phyloP scores from a whole-genome alignment of 805 yeast species.

The Ogataea thermomethanolica region DNA sequence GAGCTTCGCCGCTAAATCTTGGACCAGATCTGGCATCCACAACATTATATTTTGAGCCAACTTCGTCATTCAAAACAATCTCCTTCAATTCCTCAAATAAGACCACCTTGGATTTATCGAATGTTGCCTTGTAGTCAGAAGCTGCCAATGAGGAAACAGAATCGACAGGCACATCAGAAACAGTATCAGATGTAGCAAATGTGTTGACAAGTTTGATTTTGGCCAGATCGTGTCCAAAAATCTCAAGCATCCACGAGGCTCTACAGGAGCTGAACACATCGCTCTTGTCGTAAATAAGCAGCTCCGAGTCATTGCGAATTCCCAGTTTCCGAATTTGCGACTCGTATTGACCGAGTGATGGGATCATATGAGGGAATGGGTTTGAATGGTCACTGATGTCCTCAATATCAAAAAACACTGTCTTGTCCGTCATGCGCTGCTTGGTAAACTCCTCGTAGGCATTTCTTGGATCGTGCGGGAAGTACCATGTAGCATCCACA shows the following conservation, averaged over 20 bases:
- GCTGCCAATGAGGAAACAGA: conserved; percentile 18
- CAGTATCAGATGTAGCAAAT: conserved; percentile 38
- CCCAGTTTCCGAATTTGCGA: conserved; percentile 54
- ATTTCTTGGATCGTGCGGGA: conserved; percentile 68
- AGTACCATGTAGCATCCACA: conserved; percentile 88
- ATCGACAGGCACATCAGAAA: neutral
- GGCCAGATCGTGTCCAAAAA: conserved; percentile 64
- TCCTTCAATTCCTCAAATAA: conserved; percentile 62
- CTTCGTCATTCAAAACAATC: conserved; percentile 48
- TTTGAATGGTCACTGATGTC: conserved; percentile 55
- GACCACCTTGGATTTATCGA: conserved; percentile 50
- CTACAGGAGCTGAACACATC: conserved; percentile 89
- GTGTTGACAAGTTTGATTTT: conserved; percentile 68
- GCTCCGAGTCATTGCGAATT: conserved; percentile 47
- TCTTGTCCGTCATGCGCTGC: conserved; percentile 54
- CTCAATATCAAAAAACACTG: conserved; percentile 80
- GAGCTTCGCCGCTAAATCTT: conserved; percentile 73
- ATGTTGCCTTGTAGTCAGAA: conserved; percentile 35
- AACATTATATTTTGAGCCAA: conserved; percentile 46
- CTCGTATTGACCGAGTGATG: conserved; percentile 55
- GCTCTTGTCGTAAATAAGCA: conserved; percentile 80
- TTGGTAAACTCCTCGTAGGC: conserved; percentile 55
- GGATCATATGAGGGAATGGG: conserved; percentile 89
- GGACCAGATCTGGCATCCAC: conserved; percentile 80
- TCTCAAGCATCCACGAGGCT: conserved; percentile 84